A percentile compares a stretch with the other conserved stretches of the same genome.
Conservation (phyloP, 495 filamentous ascomycete genomes). For the Thermothielavioides terrestris region DNA sequence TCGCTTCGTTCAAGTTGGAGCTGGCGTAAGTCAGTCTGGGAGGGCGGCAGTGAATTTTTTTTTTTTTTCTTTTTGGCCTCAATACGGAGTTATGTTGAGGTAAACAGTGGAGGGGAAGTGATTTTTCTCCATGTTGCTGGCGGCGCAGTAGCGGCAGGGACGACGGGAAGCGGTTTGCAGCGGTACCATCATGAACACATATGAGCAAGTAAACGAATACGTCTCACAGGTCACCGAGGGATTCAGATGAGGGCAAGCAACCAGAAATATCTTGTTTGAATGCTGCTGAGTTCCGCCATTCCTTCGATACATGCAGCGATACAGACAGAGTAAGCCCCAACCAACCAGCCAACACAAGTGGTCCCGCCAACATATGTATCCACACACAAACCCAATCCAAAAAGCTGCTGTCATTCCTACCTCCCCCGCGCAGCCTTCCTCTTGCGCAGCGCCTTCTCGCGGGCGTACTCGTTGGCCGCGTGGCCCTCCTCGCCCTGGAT, state of each 20-base stretch:
- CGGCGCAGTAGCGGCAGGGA: too few relatives aligned
- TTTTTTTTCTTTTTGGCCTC: neutral
- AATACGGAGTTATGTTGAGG: neutral
- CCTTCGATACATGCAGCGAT: neutral
- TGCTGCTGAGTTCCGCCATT: too few relatives aligned
- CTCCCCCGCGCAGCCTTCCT: constrained; percentile 47
- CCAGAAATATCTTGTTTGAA: too few relatives aligned
- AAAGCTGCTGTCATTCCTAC: neutral
- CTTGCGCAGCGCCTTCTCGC: constrained; percentile 65
- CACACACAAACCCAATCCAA: neutral
- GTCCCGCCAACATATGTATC: too few relatives aligned
- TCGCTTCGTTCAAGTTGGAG: constrained; percentile 74
- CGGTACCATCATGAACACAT: too few relatives aligned
- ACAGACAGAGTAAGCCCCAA: neutral
- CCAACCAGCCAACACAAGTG: neutral
- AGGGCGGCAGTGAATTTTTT: neutral
- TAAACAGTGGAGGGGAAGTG: too few relatives aligned
- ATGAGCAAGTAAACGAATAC: too few relatives aligned
- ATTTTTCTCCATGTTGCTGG: too few relatives aligned
- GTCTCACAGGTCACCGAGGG: too few relatives aligned
- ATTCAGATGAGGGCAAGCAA: too few relatives aligned
- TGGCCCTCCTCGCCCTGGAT: constrained; percentile 89
- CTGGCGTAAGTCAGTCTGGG: too few relatives aligned
- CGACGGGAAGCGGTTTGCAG: too few relatives aligned
- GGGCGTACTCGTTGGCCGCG: constrained; percentile 80